phyloP scores from a whole-genome alignment of 495 filamentous ascomycete species.

The Xylaria curta region DNA sequence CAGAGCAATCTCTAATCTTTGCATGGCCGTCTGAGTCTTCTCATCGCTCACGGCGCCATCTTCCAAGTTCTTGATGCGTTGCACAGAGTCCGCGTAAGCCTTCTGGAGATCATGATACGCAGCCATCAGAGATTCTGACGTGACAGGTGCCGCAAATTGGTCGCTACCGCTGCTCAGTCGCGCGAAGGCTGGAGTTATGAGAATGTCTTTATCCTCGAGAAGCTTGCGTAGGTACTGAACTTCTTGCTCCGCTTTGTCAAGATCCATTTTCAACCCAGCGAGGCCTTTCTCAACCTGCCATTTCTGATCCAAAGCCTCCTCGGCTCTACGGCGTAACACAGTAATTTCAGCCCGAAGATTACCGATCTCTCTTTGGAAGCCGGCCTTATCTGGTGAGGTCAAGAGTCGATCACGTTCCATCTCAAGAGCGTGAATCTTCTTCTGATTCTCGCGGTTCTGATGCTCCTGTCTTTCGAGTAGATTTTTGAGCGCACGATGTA shows the following conservation, averaged over 20 bases:
- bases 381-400: constrained; percentile 71
- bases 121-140: constrained; percentile 75
- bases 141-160: constrained; percentile 48
- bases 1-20: constrained; percentile 68
- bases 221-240: constrained; percentile 79
- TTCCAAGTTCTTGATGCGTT: constrained; percentile 64
- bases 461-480: constrained; percentile 87
- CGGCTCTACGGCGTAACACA: constrained; percentile 82
- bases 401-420: constrained; percentile 78
- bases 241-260: constrained; percentile 94
- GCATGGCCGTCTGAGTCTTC: constrained; percentile 63
- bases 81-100: constrained; percentile 58
- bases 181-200: constrained; percentile 63
- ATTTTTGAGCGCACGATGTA: constrained; percentile 83
- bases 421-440: constrained; percentile 76
- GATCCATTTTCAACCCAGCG: constrained; percentile 92
- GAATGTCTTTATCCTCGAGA: constrained; percentile 86
- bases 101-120: constrained; percentile 81
- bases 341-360: constrained; percentile 84
- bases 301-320: constrained; percentile 96
- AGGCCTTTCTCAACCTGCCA: constrained; percentile 96
- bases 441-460: constrained; percentile 80
- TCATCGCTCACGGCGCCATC: constrained; percentile 49
- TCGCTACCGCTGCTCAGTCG: constrained; percentile 50
- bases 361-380: constrained; percentile 82